Conservation (phyloP, 2,329 filamentous ascomycete genomes). For the Paraconiothyrium brasiliense region DNA sequence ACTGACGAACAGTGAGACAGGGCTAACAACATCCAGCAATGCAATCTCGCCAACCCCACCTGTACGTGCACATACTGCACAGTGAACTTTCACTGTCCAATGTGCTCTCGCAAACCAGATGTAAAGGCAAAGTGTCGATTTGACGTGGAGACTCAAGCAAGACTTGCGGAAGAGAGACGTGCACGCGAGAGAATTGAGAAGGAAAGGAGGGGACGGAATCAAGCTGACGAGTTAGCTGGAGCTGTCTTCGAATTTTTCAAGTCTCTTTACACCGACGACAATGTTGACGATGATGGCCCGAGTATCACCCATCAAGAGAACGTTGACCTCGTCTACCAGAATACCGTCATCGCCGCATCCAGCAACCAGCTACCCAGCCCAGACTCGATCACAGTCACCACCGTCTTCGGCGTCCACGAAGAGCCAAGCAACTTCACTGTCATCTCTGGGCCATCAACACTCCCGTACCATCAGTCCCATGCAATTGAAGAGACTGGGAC, state of each 20-base stretch:
- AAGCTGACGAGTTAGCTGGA: conserved; percentile 48
- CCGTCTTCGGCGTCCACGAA: conserved; percentile 45
- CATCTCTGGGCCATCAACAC: conserved; percentile 32
- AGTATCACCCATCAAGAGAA: conserved; percentile 18
- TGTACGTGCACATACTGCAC: conserved; percentile 53
- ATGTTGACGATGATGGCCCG: conserved; percentile 4
- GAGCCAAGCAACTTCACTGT: conserved; percentile 42
- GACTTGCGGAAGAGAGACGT: conserved; percentile 41
- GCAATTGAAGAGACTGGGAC: background rate
- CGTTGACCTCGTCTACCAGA: conserved; percentile 16
- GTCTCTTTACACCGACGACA: conserved; percentile 32
- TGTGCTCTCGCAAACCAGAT: conserved; percentile 44
- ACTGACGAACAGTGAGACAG: background rate
- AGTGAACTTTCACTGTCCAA: conserved; percentile 51
- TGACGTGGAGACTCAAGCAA: conserved; percentile 45
- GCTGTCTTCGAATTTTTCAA: conserved; percentile 47
- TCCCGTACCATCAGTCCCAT: background rate
- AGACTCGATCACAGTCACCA: conserved; percentile 47
- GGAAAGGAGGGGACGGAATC: conserved; percentile 45
- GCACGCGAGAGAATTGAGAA: conserved; percentile 40
- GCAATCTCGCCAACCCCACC: conserved; percentile 37
- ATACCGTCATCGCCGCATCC: background rate
- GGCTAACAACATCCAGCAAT: conserved; percentile 39
- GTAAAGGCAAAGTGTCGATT: conserved; percentile 48
- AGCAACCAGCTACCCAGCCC: conserved; percentile 33